Evolutionary conservation across 441 rosid genomes (phyloP).

Genomic region (Adansonia rubrostipa): DNA sequence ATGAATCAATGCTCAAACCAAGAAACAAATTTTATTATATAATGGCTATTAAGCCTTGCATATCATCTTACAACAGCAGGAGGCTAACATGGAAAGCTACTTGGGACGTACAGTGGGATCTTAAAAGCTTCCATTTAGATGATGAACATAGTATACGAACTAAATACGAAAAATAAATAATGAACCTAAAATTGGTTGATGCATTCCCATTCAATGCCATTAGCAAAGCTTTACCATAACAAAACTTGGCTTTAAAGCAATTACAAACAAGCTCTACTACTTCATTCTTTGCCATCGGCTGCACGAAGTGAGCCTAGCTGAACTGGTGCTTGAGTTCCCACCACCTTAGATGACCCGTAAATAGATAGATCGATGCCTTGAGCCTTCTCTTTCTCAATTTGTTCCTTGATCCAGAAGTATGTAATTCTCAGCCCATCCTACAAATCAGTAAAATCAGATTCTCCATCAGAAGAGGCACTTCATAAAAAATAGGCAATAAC

Average conservation of each 20-base stretch:
- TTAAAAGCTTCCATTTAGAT: conserved; percentile 32
- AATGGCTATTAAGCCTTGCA: conserved; percentile 4
- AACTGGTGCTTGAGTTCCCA: conserved; percentile 96
- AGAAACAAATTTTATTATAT: conserved; percentile 20
- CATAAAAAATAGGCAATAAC: too few relatives aligned
- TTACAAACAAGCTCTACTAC: neutral
- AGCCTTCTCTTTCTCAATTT: conserved; percentile 88
- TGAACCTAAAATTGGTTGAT: neutral
- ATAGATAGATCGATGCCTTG: conserved; percentile 72
- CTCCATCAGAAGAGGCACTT: neutral
- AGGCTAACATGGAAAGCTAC: neutral
- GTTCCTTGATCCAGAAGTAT: conserved; percentile 93
- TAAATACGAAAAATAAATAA: conserved; percentile 14
- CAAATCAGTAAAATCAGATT: too few relatives aligned
- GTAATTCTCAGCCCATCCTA: conserved; percentile 93
- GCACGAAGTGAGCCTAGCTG: conserved; percentile 93
- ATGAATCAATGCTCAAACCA: neutral
- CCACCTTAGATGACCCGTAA: conserved; percentile 91
- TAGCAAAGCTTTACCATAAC: conserved; percentile 13
- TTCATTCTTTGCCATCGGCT: conserved; percentile 88
- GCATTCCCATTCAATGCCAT: neutral
- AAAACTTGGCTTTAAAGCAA: conserved; percentile 8
- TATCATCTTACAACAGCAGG: neutral
- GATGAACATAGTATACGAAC: conserved; percentile 33
- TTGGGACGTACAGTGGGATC: neutral